Percentiles rank a stretch among this genome's conserved stretches.
These are phyloP conservation scores for Neurospora sp. DNA, from an alignment of 2,329 filamentous ascomycete genomes.

Conservation along the genomic window DNA sequence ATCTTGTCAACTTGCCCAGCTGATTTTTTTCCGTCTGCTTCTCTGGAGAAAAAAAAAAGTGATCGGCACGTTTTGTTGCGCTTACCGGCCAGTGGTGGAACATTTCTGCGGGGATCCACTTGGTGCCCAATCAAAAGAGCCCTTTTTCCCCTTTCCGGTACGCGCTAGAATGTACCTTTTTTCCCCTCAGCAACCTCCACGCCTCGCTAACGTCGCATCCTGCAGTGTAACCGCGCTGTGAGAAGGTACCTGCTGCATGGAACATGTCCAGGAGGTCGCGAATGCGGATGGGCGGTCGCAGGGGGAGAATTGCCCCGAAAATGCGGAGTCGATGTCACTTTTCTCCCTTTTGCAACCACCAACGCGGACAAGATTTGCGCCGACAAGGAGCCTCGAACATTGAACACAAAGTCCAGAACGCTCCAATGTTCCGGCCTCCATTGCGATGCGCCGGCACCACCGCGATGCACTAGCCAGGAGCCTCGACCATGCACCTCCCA, in stretches of 20 bases:
- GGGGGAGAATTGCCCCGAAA: neutral
- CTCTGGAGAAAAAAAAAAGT: neutral
- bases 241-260: neutral
- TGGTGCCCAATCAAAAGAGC: neutral
- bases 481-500: neutral
- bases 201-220: neutral
- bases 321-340: neutral
- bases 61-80: neutral
- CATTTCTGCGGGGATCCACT: constrained; percentile 10
- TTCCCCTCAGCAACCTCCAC: neutral
- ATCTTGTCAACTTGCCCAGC: neutral
- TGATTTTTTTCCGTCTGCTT: neutral
- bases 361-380: neutral
- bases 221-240: neutral
- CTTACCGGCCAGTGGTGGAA: constrained; percentile 15
- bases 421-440: neutral
- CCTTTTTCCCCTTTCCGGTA: neutral
- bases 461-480: neutral
- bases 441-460: neutral
- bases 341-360: neutral
- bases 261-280: neutral
- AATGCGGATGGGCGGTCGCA: neutral
- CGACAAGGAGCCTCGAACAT: neutral
- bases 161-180: neutral
- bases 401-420: neutral